Conservation (phyloP, 1,139 yeast genomes). For the Kluyveromyces sp. region DNA sequence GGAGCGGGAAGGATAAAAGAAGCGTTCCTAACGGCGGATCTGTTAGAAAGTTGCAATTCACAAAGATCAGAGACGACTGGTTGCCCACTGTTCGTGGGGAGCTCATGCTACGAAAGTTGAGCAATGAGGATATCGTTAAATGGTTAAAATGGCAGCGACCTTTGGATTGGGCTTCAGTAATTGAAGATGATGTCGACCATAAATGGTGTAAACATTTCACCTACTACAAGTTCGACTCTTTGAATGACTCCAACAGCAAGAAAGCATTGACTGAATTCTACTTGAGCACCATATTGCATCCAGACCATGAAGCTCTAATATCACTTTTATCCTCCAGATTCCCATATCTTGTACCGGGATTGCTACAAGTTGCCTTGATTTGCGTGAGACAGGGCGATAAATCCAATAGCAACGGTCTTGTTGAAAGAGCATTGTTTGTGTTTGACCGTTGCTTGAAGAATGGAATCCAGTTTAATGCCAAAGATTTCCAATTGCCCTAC, state of each 20-base stretch:
- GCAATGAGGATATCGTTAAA: constrained; percentile 37
- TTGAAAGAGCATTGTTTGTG: constrained; percentile 71
- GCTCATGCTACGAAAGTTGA: constrained; percentile 53
- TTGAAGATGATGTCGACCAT: constrained; percentile 38
- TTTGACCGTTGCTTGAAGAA: constrained; percentile 61
- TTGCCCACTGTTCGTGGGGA: constrained; percentile 64
- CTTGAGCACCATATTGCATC: constrained; percentile 58
- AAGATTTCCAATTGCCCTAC: constrained; percentile 66
- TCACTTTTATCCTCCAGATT: constrained; percentile 43
- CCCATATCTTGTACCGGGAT: constrained; percentile 73
- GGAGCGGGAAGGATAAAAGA: constrained; percentile 77
- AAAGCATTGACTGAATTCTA: constrained; percentile 57
- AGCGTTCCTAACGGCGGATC: constrained; percentile 55
- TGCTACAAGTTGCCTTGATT: constrained; percentile 74
- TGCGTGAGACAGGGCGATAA: constrained; percentile 72
- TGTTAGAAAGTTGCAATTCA: constrained; percentile 51
- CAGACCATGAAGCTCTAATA: constrained; percentile 65
- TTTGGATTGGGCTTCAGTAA: constrained; percentile 43
- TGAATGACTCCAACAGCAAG: constrained; percentile 28
- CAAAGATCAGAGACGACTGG: constrained; percentile 78
- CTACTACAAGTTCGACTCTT: constrained; percentile 47
- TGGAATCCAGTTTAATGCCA: constrained; percentile 46
- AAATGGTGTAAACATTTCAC: constrained; percentile 41
- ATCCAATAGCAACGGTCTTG: constrained; percentile 53
- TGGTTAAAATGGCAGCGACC: constrained; percentile 36